Percentiles rank a stretch among this genome's conserved stretches.
phyloP scores from a whole-genome alignment of 2,329 filamentous ascomycete species.

The Cytospora schulzeri region DNA sequence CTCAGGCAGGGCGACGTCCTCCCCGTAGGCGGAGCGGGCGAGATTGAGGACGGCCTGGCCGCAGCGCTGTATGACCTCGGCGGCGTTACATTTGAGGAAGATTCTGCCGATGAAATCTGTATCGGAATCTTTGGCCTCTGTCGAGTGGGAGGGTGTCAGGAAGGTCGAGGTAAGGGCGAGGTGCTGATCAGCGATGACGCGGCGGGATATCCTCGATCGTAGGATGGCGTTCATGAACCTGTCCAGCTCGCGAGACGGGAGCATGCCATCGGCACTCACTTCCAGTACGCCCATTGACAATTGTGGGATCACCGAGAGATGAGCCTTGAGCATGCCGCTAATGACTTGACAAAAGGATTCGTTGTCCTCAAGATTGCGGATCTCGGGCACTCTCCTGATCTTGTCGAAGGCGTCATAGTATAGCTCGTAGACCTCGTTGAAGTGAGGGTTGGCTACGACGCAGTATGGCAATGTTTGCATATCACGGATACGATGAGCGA shows the following conservation, averaged over 20 bases:
- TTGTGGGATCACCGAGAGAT: conserved; percentile 91
- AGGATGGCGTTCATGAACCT: conserved; percentile 94
- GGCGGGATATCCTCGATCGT: conserved; percentile 86
- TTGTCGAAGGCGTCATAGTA: conserved; percentile 97
- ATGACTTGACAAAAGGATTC: conserved; percentile 82
- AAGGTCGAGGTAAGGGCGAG: conserved; percentile 93
- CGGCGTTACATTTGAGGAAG: conserved; percentile 88
- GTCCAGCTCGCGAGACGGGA: conserved; percentile 81
- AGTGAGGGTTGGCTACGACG: conserved; percentile 92
- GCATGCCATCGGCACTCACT: conserved; percentile 68
- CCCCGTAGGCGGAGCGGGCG: conserved; percentile 73
- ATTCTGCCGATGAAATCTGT: conserved; percentile 94
- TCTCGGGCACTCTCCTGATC: conserved; percentile 80
- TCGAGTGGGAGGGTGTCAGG: conserved; percentile 86
- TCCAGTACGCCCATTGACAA: conserved; percentile 93
- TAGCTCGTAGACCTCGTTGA: conserved; percentile 92
- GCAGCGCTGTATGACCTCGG: conserved; percentile 84
- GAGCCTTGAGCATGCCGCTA: conserved; percentile 77
- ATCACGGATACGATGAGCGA: conserved; percentile 92
- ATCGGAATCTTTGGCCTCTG: conserved; percentile 67
- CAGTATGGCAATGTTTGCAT: conserved; percentile 97
- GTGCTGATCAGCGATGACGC: conserved; percentile 97
- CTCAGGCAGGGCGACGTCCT: conserved; percentile 71
- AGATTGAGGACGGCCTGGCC: conserved; percentile 75
- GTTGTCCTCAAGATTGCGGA: conserved; percentile 86